phyloP scores from a whole-genome alignment of 2,329 filamentous ascomycete genomes.

The Emericellopsis atlantica region DNA sequence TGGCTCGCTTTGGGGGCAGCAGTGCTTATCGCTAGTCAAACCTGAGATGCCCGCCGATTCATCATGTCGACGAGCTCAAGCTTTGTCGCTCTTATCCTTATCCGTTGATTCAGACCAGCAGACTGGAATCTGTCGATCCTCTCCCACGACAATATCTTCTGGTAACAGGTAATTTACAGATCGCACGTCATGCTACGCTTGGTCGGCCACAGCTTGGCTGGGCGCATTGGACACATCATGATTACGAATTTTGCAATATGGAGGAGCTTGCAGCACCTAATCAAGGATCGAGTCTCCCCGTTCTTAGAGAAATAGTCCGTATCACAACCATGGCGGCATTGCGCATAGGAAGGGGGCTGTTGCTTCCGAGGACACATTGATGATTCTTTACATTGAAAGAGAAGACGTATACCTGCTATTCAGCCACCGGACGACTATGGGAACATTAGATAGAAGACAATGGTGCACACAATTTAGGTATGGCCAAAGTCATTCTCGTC shows the following conservation, averaged over 20 bases:
- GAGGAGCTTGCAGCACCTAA: constrained; percentile 18
- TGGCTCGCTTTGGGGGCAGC: constrained; percentile 39
- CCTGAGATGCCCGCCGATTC: neutral
- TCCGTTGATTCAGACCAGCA: constrained; percentile 17
- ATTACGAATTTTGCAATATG: constrained; percentile 48
- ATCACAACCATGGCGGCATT: no score
- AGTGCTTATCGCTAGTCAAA: constrained; percentile 36
- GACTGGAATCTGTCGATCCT: constrained; percentile 31
- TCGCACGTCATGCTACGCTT: constrained; percentile 46
- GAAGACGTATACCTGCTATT: no score
- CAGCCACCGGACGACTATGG: no score
- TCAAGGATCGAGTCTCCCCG: no score
- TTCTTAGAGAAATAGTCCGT: no score
- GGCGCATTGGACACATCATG: constrained; percentile 50
- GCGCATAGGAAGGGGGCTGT: no score
- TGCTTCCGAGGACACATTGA: no score
- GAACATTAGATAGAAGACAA: no score
- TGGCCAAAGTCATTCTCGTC: no score
- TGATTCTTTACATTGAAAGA: no score
- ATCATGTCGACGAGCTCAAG: neutral
- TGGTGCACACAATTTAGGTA: no score
- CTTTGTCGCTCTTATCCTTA: constrained; percentile 12
- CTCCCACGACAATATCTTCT: constrained; percentile 35
- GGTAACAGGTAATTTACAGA: constrained; percentile 36
- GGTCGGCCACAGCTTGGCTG: constrained; percentile 31